Percentiles rank a stretch among this genome's conserved stretches.
phyloP scores from a whole-genome alignment of 2,329 filamentous ascomycete species.

The Ceratocystis huliohia region DNA sequence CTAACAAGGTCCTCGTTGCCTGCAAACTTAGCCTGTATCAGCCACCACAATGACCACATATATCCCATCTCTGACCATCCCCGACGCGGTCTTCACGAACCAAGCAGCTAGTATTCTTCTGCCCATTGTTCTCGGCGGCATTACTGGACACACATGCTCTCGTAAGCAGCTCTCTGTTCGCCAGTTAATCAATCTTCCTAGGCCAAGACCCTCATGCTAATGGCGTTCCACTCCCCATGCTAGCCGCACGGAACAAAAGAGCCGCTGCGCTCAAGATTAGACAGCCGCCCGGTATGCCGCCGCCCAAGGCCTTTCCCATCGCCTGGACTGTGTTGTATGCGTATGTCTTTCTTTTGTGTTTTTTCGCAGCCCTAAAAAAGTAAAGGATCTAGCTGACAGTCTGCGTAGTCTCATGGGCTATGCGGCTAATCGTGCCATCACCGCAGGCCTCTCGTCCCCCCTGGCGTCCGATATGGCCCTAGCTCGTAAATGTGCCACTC shows the following conservation, averaged over 20 bases:
- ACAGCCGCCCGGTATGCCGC: slow-evolving; percentile 53
- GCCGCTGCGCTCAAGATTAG: slow-evolving; percentile 36
- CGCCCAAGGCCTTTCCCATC: slow-evolving; percentile 49
- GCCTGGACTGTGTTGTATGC: slow-evolving; percentile 56
- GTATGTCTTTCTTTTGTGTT: slow-evolving; percentile 24
- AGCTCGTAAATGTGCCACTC: slow-evolving; percentile 56
- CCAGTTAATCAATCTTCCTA: background rate
- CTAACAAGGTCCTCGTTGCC: background rate
- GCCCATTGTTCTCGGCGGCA: slow-evolving; percentile 58
- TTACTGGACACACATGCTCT: slow-evolving; percentile 55
- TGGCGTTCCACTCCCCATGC: slow-evolving; percentile 25
- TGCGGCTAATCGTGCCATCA: slow-evolving; percentile 66
- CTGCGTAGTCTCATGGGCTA: slow-evolving; percentile 61
- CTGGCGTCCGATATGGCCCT: slow-evolving; percentile 37
- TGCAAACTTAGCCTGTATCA: background rate
- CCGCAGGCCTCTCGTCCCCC: slow-evolving; percentile 43
- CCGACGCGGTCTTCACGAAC: slow-evolving; percentile 55
- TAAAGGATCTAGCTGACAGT: background rate
- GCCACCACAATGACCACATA: slow-evolving; percentile 57
- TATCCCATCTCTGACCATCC: slow-evolving; percentile 65
- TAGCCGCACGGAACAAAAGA: slow-evolving; percentile 50
- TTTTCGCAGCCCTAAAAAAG: background rate
- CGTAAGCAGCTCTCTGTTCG: slow-evolving; percentile 35
- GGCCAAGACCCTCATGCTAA: slow-evolving; percentile 17
- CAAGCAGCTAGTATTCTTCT: slow-evolving; percentile 63